Evolutionary conservation across 2,329 filamentous ascomycete genomes (phyloP).

Genomic region (Aspergillus pseudoviridinutans): DNA sequence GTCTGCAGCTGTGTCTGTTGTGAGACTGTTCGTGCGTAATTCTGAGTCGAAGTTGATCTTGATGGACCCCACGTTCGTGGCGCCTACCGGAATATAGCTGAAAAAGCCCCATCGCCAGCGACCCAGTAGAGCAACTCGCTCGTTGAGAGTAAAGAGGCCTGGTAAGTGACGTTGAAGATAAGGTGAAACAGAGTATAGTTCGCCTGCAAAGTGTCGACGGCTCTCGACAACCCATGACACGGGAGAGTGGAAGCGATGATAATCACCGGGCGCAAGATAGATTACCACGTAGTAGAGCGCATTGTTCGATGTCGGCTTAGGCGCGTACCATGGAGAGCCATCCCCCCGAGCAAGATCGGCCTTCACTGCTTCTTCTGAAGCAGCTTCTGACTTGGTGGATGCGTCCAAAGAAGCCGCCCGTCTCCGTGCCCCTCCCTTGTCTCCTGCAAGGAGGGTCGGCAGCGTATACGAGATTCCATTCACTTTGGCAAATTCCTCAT

Average conservation of each 20-base stretch:
- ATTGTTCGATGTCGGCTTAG: conserved; percentile 58
- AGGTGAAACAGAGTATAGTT: conserved; percentile 90
- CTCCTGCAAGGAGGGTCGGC: conserved; percentile 77
- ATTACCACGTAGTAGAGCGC: conserved; percentile 90
- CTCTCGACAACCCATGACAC: conserved; percentile 92
- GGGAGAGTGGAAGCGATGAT: conserved; percentile 96
- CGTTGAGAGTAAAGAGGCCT: conserved; percentile 93
- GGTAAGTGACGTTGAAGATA: conserved; percentile 91
- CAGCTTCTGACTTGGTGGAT: conserved; percentile 61
- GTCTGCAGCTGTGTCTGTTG: conserved; percentile 89
- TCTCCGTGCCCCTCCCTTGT: conserved; percentile 40
- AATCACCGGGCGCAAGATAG: conserved; percentile 95
- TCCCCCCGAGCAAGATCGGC: conserved; percentile 74
- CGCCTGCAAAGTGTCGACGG: conserved; percentile 94
- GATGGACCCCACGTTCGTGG: conserved; percentile 96
- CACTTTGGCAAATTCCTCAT: conserved; percentile 89
- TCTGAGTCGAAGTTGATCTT: conserved; percentile 96
- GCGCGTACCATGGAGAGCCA: conserved; percentile 62
- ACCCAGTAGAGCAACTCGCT: conserved; percentile 87
- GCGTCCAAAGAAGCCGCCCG: conserved; percentile 64
- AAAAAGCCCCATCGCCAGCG: conserved; percentile 98
- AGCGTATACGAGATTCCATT: conserved; percentile 96
- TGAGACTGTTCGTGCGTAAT: conserved; percentile 84
- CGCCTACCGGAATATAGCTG: conserved; percentile 89
- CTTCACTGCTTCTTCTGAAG: conserved; percentile 77